Evolutionary conservation across 257 asterid genomes (phyloP).

Genomic region (Mentha longifolia): DNA sequence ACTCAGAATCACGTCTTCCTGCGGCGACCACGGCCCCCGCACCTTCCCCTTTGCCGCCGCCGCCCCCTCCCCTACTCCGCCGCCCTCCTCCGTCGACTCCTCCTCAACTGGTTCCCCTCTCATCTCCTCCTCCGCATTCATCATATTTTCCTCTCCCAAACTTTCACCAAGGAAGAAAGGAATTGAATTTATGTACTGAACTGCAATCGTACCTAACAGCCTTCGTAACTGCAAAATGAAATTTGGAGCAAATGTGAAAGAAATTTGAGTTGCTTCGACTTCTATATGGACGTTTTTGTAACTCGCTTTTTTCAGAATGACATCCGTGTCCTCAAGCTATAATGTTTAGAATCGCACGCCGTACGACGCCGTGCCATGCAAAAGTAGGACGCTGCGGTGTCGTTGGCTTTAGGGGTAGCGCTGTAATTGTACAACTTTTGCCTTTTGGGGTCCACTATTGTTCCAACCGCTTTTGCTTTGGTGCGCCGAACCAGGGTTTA

Average conservation of each 20-base stretch:
- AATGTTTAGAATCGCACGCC: neutral
- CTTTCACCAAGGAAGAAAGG: neutral
- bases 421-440: neutral
- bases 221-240: constrained; percentile 44
- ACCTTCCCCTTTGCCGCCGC: constrained; percentile 48
- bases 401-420: constrained; percentile 27
- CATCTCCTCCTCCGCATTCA: constrained; percentile 39
- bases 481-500: constrained; percentile 32
- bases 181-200: neutral
- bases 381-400: neutral
- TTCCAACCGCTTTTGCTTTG: constrained; percentile 49
- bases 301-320: constrained; percentile 31
- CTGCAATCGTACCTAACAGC: constrained; percentile 51
- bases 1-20: constrained; percentile 59
- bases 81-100: constrained; percentile 37
- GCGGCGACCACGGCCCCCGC: constrained; percentile 76
- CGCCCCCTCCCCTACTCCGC: constrained; percentile 21
- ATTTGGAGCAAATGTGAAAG: constrained; percentile 18
- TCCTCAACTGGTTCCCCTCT: constrained; percentile 26
- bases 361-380: neutral
- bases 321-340: constrained; percentile 29
- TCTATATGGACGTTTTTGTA: constrained; percentile 39
- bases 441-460: constrained; percentile 39
- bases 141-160: neutral
- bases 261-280: constrained; percentile 29